These are phyloP conservation scores for Linum tenue DNA, from an alignment of 345 rosid species.

Conservation along the genomic window DNA sequence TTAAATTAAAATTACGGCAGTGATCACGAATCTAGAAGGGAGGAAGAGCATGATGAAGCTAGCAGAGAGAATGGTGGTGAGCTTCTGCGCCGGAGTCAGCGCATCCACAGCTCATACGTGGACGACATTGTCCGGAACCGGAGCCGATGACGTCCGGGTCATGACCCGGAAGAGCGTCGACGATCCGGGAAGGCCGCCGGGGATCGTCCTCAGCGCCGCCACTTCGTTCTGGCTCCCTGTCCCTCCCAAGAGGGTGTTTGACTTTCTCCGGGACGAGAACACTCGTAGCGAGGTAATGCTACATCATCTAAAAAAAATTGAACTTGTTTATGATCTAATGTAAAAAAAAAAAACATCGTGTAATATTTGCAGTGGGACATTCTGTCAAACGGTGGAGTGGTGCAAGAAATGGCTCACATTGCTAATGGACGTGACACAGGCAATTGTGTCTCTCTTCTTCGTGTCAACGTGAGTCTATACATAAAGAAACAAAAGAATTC, in stretches of 20 bases:
- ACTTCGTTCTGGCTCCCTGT: conserved; percentile 97
- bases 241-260: conserved; percentile 52
- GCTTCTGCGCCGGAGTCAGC: conserved; percentile 70
- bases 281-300: conserved; percentile 52
- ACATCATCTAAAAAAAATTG: background rate
- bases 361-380: conserved; percentile 73
- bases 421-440: conserved; percentile 75
- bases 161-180: conserved; percentile 66
- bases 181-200: conserved; percentile 86
- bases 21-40: conserved; percentile 54
- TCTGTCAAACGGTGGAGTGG: conserved; percentile 51
- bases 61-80: conserved; percentile 68
- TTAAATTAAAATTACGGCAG: conserved; percentile 23
- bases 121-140: conserved; percentile 52
- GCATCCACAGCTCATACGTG: conserved; percentile 68
- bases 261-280: conserved; percentile 74
- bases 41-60: conserved; percentile 66
- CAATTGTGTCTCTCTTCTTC: conserved; percentile 67
- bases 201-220: conserved; percentile 72
- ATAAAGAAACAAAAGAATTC: no score
- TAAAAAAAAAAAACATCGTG: background rate
- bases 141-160: conserved; percentile 63
- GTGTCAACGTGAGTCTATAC: conserved; percentile 43
- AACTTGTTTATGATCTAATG: background rate
- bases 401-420: conserved; percentile 73